Percentiles rank a stretch among this genome's conserved stretches.
These are phyloP conservation scores for Boletus calvinii DNA, from an alignment of 1,284 basidiomycete genomes.

Conservation along the genomic window DNA sequence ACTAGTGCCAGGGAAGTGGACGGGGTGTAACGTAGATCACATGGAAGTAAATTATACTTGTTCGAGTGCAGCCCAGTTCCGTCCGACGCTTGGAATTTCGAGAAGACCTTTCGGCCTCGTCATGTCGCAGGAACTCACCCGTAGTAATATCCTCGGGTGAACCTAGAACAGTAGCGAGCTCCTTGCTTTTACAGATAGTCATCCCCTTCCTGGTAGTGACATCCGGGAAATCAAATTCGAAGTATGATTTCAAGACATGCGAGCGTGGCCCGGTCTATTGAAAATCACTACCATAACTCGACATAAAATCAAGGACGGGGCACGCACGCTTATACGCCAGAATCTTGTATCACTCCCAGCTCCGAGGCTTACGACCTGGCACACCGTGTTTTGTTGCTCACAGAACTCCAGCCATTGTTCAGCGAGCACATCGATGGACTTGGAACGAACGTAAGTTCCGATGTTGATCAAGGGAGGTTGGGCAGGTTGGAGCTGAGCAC, in stretches of 20 bases:
- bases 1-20: constrained; percentile 42
- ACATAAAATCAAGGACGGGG: constrained; percentile 8
- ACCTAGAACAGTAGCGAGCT: constrained; percentile 57
- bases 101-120: constrained; percentile 1
- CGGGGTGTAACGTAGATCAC: constrained; percentile 67
- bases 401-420: constrained; percentile 58
- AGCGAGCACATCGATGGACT: constrained; percentile 79
- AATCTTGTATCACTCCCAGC: constrained; percentile 48
- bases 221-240: constrained; percentile 91
- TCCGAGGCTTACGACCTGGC: constrained; percentile 31
- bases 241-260: constrained; percentile 57
- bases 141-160: constrained; percentile 42
- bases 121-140: constrained; percentile 34
- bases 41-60: constrained; percentile 70
- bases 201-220: constrained; percentile 82
- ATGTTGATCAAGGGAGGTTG: constrained; percentile 92
- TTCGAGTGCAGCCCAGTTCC: constrained; percentile 60
- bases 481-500: constrained; percentile 59
- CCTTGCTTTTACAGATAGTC: constrained; percentile 70
- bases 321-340: constrained; percentile 83
- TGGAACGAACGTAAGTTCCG: constrained; percentile 86
- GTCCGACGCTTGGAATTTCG: constrained; percentile 51
- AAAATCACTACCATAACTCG: constrained; percentile 9
- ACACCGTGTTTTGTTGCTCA: constrained; percentile 21
- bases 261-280: constrained; percentile 54